These are phyloP conservation scores for Malus sylvestris DNA, from an alignment of 306 rosid species.

Conservation along the genomic window DNA sequence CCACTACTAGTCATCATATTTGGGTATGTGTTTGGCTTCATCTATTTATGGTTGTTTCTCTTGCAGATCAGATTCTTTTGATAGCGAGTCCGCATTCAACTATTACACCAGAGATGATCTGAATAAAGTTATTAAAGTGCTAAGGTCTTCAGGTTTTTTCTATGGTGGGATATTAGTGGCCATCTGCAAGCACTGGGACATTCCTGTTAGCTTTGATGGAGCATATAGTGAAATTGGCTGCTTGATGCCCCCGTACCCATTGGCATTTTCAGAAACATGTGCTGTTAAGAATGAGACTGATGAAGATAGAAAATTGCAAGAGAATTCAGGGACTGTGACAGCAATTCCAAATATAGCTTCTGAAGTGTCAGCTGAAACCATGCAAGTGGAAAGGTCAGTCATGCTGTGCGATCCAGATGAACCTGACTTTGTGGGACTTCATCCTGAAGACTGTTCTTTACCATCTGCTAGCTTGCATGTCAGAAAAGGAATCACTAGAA, in stretches of 20 bases:
- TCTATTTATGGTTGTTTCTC: slow-evolving; percentile 24
- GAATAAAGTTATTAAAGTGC: slow-evolving; percentile 52
- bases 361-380: slow-evolving; percentile 51
- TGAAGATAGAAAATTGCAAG: slow-evolving; percentile 32
- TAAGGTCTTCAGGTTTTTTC: slow-evolving; percentile 50
- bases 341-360: slow-evolving; percentile 47
- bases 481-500: slow-evolving; percentile 5
- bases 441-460: slow-evolving; percentile 30
- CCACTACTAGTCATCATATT: neutral
- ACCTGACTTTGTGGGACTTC: slow-evolving; percentile 23
- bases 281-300: slow-evolving; percentile 36
- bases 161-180: slow-evolving; percentile 54
- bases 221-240: slow-evolving; percentile 23
- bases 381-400: slow-evolving; percentile 35
- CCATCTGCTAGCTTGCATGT: neutral
- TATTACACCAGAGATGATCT: slow-evolving; percentile 80
- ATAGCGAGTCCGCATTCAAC: slow-evolving; percentile 44
- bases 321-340: slow-evolving; percentile 24
- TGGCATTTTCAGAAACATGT: slow-evolving; percentile 30
- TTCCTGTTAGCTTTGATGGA: slow-evolving; percentile 32
- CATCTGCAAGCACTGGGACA: slow-evolving; percentile 63
- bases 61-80: slow-evolving; percentile 77
- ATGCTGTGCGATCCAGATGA: slow-evolving; percentile 25
- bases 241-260: slow-evolving; percentile 22
- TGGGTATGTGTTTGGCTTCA: slow-evolving; percentile 14